phyloP scores from a whole-genome alignment of 2,329 filamentous ascomycete species.

The Aspergillus novoparasiticus region DNA sequence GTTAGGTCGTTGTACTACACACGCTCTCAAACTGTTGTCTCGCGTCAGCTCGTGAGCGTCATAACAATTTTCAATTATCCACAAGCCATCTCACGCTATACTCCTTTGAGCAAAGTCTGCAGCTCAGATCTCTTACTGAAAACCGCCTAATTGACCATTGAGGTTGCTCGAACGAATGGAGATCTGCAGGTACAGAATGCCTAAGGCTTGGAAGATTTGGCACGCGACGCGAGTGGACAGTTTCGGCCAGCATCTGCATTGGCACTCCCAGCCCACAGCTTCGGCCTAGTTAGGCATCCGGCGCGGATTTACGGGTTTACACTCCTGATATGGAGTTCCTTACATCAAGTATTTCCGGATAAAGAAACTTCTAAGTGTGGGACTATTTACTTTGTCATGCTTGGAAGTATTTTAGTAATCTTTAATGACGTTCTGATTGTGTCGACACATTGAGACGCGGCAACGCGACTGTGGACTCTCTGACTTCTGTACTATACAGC shows the following conservation, averaged over 20 bases:
- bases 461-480: not conserved
- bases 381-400: not conserved
- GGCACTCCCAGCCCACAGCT: not conserved
- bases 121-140: not conserved
- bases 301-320: slow-evolving; percentile 18
- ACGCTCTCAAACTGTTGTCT: not conserved
- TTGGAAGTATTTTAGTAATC: not conserved
- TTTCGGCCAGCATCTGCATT: slow-evolving; percentile 2
- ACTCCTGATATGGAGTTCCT: not conserved
- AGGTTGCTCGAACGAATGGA: not conserved
- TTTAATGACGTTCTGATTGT: not conserved
- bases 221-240: slow-evolving; percentile 1
- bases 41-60: slow-evolving; percentile 1
- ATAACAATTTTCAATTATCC: not conserved
- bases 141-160: not conserved
- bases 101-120: not conserved
- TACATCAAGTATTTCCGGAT: not conserved
- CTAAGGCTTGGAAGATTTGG: not conserved
- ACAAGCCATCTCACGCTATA: not conserved
- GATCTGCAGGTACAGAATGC: slow-evolving; percentile 1
- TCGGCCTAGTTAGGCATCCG: slow-evolving; percentile 7
- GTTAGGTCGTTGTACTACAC: not conserved
- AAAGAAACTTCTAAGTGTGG: not conserved
- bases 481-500: too few relatives aligned
- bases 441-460: not conserved